These are phyloP conservation scores for Umbilicaria muhlenbergii DNA, from an alignment of 495 filamentous ascomycete species.

Conservation along the genomic window DNA sequence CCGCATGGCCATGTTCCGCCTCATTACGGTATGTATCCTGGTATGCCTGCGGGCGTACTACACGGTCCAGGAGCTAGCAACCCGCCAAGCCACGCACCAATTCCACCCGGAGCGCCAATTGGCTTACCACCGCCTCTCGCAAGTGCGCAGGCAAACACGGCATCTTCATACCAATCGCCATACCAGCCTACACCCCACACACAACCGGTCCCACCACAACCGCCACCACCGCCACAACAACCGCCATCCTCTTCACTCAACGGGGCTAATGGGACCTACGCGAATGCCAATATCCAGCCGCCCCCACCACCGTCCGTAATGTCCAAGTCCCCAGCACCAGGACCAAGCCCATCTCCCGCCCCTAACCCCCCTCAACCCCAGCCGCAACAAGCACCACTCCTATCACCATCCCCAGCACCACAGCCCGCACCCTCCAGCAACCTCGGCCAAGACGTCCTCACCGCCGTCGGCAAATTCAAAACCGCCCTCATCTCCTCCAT, in stretches of 20 bases:
- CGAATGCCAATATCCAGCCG: not conserved
- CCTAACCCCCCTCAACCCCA: slow-evolving; percentile 9
- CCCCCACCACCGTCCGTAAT: not conserved
- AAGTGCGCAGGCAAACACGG: slow-evolving; percentile 5
- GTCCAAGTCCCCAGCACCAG: slow-evolving; percentile 10
- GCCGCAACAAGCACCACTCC: slow-evolving; percentile 5
- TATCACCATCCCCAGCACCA: not conserved
- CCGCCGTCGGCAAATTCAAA: slow-evolving; percentile 10
- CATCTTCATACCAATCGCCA: slow-evolving; percentile 13
- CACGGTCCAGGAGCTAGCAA: slow-evolving; percentile 2
- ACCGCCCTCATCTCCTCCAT: slow-evolving; percentile 5
- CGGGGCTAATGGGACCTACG: not conserved
- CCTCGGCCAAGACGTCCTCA: not conserved
- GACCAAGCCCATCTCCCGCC: slow-evolving; percentile 5
- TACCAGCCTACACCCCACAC: slow-evolving; percentile 7
- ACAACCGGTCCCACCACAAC: slow-evolving; percentile 4
- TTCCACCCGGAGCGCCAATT: slow-evolving; percentile 16
- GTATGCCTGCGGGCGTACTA: slow-evolving; percentile 20
- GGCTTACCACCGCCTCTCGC: slow-evolving; percentile 8
- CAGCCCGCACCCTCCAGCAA: not conserved
- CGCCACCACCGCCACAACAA: not conserved
- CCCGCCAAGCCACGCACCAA: slow-evolving; percentile 23
- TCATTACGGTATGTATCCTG: slow-evolving; percentile 5
- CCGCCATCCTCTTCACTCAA: slow-evolving; percentile 2
- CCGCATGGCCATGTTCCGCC: slow-evolving; percentile 29